Percentiles rank a stretch among this genome's conserved stretches.
Conservation (phyloP, 768 basidiomycete species). For the Galerina marginata region DNA sequence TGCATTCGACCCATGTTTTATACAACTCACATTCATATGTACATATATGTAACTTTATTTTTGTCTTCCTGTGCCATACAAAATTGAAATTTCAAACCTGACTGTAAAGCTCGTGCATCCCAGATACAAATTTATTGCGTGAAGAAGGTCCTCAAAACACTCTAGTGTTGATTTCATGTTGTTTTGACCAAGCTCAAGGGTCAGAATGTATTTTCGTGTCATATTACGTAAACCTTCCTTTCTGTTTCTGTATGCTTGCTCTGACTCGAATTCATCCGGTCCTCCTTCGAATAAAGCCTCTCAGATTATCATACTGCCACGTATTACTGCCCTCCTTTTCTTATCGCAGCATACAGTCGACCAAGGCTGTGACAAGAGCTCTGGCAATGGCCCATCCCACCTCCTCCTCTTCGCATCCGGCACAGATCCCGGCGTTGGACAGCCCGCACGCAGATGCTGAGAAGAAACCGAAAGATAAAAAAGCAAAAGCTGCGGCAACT, state of each 20-base stretch:
- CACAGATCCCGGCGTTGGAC: conserved; percentile 50
- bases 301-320: conserved; percentile 38
- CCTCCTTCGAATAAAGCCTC: no score
- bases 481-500: conserved; percentile 39
- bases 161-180: no score
- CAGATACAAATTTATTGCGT: no score
- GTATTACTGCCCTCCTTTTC: conserved; percentile 24
- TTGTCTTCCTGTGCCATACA: not conserved
- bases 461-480: conserved; percentile 49
- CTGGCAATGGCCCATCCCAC: conserved; percentile 59
- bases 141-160: no score
- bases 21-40: conserved; percentile 10
- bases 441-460: conserved; percentile 42
- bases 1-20: conserved; percentile 8
- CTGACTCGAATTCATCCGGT: conserved; percentile 33
- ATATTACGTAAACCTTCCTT: not conserved
- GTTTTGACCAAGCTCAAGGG: no score
- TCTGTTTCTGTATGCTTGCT: conserved; percentile 42
- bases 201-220: not conserved
- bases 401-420: conserved; percentile 60
- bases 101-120: no score
- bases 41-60: conserved; percentile 7
- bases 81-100: no score
- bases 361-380: conserved; percentile 26
- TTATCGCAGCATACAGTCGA: conserved; percentile 20